Evolutionary conservation across 352 stramenopile species (phyloP).

Genomic region (Globisporangium alternatum): DNA sequence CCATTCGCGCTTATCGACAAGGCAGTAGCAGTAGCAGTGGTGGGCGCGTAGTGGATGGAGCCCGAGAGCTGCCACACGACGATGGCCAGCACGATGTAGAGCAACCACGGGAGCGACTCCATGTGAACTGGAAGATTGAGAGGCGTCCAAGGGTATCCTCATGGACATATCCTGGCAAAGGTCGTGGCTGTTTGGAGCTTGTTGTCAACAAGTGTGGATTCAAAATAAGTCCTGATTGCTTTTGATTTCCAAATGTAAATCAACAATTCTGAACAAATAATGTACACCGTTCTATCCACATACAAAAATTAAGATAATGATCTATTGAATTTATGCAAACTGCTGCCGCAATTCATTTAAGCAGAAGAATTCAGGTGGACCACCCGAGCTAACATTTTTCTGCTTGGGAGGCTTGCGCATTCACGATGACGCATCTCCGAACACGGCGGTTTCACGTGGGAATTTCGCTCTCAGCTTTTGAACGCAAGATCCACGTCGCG

Average conservation of each 20-base stretch:
- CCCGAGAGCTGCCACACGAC: conserved; percentile 3
- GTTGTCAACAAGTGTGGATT: background rate
- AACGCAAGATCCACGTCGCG: conserved; percentile 7
- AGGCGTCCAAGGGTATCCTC: background rate
- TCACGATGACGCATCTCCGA: background rate
- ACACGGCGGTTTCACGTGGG: conserved; percentile 9
- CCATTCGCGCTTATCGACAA: background rate
- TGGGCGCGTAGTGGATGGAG: background rate
- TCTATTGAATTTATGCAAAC: no score
- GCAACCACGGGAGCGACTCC: background rate
- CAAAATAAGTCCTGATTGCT: no score
- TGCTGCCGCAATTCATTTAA: background rate
- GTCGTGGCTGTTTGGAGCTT: background rate
- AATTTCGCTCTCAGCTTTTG: background rate
- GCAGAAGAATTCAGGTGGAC: background rate
- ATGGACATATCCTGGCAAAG: background rate
- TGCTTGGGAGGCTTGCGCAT: conserved; percentile 13
- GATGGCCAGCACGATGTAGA: conserved; percentile 4
- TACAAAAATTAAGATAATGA: no score
- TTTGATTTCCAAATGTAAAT: no score
- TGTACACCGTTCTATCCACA: no score
- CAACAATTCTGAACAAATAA: no score
- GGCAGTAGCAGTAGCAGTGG: background rate
- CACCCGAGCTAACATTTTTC: background rate
- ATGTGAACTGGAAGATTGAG: background rate